Base-by-base conservation (phyloP, 441 rosid genomes). In the Eruca vesicaria region DNA sequence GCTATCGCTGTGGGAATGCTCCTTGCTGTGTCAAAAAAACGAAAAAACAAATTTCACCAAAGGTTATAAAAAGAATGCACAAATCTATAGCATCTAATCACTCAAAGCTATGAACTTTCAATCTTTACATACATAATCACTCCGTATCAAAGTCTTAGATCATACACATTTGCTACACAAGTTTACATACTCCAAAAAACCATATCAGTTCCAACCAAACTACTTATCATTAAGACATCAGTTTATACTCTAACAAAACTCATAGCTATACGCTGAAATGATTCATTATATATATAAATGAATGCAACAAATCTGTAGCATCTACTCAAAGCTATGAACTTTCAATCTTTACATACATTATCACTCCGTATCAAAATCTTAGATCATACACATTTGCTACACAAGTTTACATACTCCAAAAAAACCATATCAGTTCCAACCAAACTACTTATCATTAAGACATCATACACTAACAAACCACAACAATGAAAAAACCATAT, bases 1-100 rank as follows among this genome's bases (percentile, higher is more conserved):
- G 90, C 78, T 73, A 94, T 61, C n/a, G 98, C 96, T 0, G 91
- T 80, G 36, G 83, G 57, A 26, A 94, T 91, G 85, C 85, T 90
- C 86, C 87, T 91, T 78, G 89, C 98, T 94, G 87, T 71, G 75
- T 45, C 53, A 45, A 38, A 38, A 69, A 75, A 75, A 1, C 7
- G 4, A 15, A 0, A 52, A 52, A 45, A 36, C 9, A 59, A 26
- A 26, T 45, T 28, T n/a, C 35, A 62, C 50, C 57, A 41, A 23
- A 35, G 28, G 33, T 4, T 8, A 53, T 0, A 32, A 4, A 1
- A 5, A 18, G 53, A 67, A 32, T 66, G 26, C n/a, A n/a, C n/a
- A n/a, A n/a, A n/a, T 43, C 1, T 26, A 18, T 57, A 26, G 9
- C 55, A 48, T 48, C 10, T 16, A 48, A 48, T 3, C 55, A 48